Conservation (phyloP, 108 stramenopile species). For the Pelagomonas calceolata region DNA sequence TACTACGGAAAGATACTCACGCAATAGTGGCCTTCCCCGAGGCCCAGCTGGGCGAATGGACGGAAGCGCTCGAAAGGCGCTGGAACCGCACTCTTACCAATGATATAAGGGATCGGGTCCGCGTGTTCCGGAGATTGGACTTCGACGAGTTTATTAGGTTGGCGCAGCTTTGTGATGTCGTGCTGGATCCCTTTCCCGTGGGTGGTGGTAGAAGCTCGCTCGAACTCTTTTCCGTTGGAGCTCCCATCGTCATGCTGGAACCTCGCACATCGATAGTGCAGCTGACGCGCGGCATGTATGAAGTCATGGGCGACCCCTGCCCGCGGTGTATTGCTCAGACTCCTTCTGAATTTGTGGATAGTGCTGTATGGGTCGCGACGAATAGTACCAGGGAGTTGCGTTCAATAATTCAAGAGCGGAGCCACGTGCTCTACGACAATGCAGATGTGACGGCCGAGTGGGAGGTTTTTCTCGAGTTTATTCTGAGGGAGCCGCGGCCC, state of each 20-base stretch:
- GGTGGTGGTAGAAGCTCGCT: slow-evolving; percentile 32
- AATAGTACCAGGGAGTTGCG: background rate
- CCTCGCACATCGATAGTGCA: slow-evolving; percentile 23
- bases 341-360: background rate
- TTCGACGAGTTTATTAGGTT: slow-evolving; percentile 20
- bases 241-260: slow-evolving; percentile 32
- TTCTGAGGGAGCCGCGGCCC: background rate
- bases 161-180: slow-evolving; percentile 19
- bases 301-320: slow-evolving; percentile 17
- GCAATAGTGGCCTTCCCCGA: slow-evolving; percentile 5
- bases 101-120: slow-evolving; percentile 1
- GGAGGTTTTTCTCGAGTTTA: background rate
- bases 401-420: background rate
- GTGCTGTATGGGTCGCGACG: slow-evolving; percentile 1
- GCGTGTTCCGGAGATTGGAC: slow-evolving; percentile 9
- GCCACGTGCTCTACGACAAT: background rate
- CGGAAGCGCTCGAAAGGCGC: background rate
- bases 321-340: background rate
- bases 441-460: slow-evolving; percentile 5
- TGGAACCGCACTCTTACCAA: background rate
- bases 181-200: slow-evolving; percentile 35
- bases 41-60: slow-evolving; percentile 8
- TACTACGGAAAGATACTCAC: slow-evolving; percentile 11
- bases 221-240: slow-evolving; percentile 28
- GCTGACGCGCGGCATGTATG: slow-evolving; percentile 35